These are phyloP conservation scores for Didymella sp. DNA, from an alignment of 2,329 filamentous ascomycete genomes.

Conservation along the genomic window DNA sequence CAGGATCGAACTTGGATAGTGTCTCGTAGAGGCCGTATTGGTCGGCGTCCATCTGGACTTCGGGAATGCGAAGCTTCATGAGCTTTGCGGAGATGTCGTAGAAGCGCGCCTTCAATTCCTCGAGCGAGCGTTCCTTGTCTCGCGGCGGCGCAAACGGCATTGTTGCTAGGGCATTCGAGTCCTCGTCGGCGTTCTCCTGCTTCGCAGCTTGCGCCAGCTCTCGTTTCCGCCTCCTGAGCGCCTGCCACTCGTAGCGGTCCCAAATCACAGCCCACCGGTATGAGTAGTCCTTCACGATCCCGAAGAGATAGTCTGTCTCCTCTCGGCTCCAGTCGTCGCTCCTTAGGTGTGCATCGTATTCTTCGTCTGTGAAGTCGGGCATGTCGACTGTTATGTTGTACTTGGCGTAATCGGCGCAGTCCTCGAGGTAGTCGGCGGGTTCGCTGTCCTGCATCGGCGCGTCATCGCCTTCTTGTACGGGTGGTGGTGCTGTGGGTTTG, in stretches of 20 bases:
- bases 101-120: constrained; percentile 90
- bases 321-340: constrained; percentile 85
- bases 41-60: constrained; percentile 74
- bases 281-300: constrained; percentile 77
- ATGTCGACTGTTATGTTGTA: constrained; percentile 84
- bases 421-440: constrained; percentile 51
- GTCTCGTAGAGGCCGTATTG: constrained; percentile 85
- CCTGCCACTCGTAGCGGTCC: constrained; percentile 85
- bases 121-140: constrained; percentile 71
- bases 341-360: constrained; percentile 79
- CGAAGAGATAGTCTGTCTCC: constrained; percentile 91
- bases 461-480: constrained; percentile 43
- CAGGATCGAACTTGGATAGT: constrained; percentile 85
- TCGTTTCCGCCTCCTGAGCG: constrained; percentile 37
- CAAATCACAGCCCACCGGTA: constrained; percentile 90
- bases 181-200: constrained; percentile 27
- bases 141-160: constrained; percentile 52
- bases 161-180: constrained; percentile 36
- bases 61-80: constrained; percentile 51
- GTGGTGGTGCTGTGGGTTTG: constrained; percentile 54
- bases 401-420: constrained; percentile 73
- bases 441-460: constrained; percentile 43
- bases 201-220: constrained; percentile 27
- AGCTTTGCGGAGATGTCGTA: constrained; percentile 75
- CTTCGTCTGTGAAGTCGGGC: constrained; percentile 83